Base-by-base conservation (phyloP, 805 yeast genomes). In the Saccharomycopsis malanga region DNA sequence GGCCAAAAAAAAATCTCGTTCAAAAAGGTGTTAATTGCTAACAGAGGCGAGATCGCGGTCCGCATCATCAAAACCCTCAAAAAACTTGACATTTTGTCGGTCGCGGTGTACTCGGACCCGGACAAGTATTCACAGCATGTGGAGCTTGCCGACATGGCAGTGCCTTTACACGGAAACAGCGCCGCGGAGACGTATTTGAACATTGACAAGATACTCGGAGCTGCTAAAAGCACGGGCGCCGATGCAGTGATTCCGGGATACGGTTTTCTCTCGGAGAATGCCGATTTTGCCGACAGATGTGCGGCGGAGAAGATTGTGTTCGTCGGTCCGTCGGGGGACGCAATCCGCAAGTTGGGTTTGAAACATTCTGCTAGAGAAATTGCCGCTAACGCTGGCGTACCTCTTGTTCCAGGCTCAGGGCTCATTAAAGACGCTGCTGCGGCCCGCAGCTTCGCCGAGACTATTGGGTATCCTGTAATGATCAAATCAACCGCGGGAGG, bases 161-260 rank as follows among this genome's bases (percentile, higher is more conserved):
- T 89, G 37, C 80, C 93, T 27, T 69, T 91, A 54, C 73, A 82
- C 55, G 98, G 98, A 30, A 43, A 9, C 14, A 77, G 89, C 29
- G 94, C 97, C 17, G 88, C 95, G 20, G 94, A 91, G 62, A 88
- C 98, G 1, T 91, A 91, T 63, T 74, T 91, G 57, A 76, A 83
- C 56, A 77, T 83, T 53, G 95, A 89, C 35, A 88, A 91, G 68
- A 84, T 91, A 52, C 73, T 91, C 38, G 71, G 73, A 32, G 96
- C 96, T 6, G 95, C 96, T 42, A 86, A 85, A 61, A 72, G 74
- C 45, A 73, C 94, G 0, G 81, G 81, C 4, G 86, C 97, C 29
- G 86, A 93, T 62, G 98, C 97, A n/a, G 88, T 91, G 54, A 84
- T 93, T 54, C 98, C 98, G 4, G 98, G 98, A 50, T 91, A 93